phyloP scores from a whole-genome alignment of 148 eudicot genomes.

The Tetragonia tetragonoides region DNA sequence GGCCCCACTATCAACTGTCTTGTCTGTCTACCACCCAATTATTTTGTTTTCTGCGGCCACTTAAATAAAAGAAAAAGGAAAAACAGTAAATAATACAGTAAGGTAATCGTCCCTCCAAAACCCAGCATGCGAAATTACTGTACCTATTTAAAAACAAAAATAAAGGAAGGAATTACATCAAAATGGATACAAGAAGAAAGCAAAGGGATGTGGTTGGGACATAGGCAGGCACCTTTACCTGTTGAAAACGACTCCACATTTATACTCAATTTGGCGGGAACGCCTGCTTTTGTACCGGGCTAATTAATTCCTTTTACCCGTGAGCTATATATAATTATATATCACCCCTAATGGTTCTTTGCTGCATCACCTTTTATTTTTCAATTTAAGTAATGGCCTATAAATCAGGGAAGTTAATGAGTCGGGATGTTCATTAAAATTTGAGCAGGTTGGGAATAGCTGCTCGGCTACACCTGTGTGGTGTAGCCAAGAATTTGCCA shows the following conservation, averaged over 20 bases:
- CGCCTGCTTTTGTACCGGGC: neutral
- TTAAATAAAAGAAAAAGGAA: neutral
- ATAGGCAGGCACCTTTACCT: slow-evolving; percentile 13
- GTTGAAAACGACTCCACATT: slow-evolving; percentile 17
- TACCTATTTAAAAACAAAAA: too few relatives aligned
- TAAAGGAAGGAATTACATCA: neutral
- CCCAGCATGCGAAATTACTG: too few relatives aligned
- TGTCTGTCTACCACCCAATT: neutral
- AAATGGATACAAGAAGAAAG: neutral
- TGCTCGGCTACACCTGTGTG: too few relatives aligned
- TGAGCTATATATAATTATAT: neutral
- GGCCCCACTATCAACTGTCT: slow-evolving; percentile 13
- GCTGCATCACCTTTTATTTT: too few relatives aligned
- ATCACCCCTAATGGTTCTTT: too few relatives aligned
- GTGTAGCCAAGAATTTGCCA: too few relatives aligned
- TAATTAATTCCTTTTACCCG: neutral
- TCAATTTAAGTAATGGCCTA: too few relatives aligned
- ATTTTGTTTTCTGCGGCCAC: neutral
- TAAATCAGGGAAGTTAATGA: too few relatives aligned
- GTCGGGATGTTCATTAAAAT: too few relatives aligned
- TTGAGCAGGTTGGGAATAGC: too few relatives aligned
- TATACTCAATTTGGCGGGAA: slow-evolving; percentile 26
- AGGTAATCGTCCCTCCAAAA: neutral
- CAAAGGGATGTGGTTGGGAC: slow-evolving; percentile 11
- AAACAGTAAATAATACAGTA: neutral